These are phyloP conservation scores for Penicillium canariense DNA, from an alignment of 495 filamentous ascomycete genomes.

Conservation along the genomic window DNA sequence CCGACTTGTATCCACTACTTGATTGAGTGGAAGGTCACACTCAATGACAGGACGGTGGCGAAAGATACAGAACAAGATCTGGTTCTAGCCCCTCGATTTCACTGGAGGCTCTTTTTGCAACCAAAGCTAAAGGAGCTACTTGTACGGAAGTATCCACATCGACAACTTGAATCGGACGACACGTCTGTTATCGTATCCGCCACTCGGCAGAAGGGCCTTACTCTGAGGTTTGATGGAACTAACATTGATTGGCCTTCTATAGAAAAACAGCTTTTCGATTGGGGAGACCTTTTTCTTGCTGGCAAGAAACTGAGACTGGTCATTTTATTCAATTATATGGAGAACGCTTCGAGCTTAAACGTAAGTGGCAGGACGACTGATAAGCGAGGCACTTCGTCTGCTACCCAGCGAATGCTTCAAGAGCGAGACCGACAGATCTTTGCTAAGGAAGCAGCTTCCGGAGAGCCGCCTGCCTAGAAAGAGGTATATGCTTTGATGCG, in stretches of 20 bases:
- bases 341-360: background rate
- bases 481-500: constrained; percentile 18
- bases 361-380: constrained; percentile 7
- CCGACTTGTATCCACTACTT: constrained; percentile 1
- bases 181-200: constrained; percentile 17
- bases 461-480: constrained; percentile 12
- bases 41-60: constrained; percentile 24
- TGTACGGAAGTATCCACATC: constrained; percentile 12
- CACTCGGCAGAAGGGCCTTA: constrained; percentile 8
- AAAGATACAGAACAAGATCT: constrained; percentile 38
- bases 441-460: constrained; percentile 8
- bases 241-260: constrained; percentile 15
- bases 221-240: constrained; percentile 12
- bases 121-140: constrained; percentile 11
- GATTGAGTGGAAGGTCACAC: background rate
- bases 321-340: constrained; percentile 15
- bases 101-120: constrained; percentile 14
- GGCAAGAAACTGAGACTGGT: constrained; percentile 17
- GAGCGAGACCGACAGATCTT: constrained; percentile 9
- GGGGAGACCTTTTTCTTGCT: constrained; percentile 14
- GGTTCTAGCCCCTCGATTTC: constrained; percentile 24
- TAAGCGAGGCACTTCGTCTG: constrained; percentile 11
- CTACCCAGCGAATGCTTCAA: constrained; percentile 12
- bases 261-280: constrained; percentile 16
- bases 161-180: constrained; percentile 16